Base-by-base conservation (phyloP, 345 rosid species). In the Psidium friedrichsthalianum region DNA sequence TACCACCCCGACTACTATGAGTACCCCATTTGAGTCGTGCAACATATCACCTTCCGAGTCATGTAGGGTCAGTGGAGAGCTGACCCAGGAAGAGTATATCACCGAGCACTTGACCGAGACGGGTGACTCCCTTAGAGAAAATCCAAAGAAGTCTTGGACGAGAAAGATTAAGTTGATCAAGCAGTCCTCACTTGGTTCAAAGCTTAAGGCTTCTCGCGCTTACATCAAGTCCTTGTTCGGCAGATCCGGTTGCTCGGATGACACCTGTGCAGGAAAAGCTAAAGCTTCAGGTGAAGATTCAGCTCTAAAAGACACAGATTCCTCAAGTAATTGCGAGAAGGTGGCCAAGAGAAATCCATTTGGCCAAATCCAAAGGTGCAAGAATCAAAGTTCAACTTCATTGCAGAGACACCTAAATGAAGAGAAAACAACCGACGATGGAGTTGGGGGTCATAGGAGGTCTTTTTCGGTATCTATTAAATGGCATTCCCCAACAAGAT, bases 11-110 rank as follows among this genome's bases (percentile, higher is more conserved):
- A 91, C 91, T 7, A 83, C 93, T 7, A 87, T 88, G 42, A 92
- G 91, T 84, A 97, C 98, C 24, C 98, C 99, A 12, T 97, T 92
- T 83, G 94, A 95, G 87, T 97, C 98, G 82, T 97, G 97, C 93
- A 95, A 91, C 40, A 89, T 91, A 82, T 94, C 99, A 14, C 98
- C 99, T 40, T 89, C 88, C 15, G 95, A 93, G 69, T 97, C 98
- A 18, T 93, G 96, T 64, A 92, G 87, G 51, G 97, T 90, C 83
- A 95, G 99, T 82, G 81, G 90, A 84, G 99, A 95, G 90, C 92
- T 95, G 86, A 93, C 91, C 86, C 94, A 92, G 2, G 90, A 92
- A 64, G 98, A 90, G 86, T 93, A 90, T 76, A 88, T 93, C 55
- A 85, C 85, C 1, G 91, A 90, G 20, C 90, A 88, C 86, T 86